These are phyloP conservation scores for Fraxinus xanthoxyloides DNA, from an alignment of 305 asterid species.

Conservation along the genomic window DNA sequence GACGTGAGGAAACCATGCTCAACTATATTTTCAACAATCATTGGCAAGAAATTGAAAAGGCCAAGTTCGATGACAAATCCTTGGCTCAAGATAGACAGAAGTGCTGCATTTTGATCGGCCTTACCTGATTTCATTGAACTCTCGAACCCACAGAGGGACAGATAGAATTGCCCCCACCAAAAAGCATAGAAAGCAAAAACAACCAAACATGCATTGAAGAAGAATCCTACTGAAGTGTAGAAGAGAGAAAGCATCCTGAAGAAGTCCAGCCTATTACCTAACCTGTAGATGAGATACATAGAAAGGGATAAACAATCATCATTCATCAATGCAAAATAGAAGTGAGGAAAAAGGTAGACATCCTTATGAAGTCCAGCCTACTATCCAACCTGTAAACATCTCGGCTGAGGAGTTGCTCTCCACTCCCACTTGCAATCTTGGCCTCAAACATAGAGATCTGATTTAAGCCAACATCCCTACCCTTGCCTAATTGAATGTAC, in stretches of 20 bases:
- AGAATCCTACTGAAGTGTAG: not conserved
- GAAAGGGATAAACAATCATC: slow-evolving; percentile 46
- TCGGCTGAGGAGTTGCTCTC: slow-evolving; percentile 84
- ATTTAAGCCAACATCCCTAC: slow-evolving; percentile 90
- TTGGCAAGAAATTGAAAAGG: slow-evolving; percentile 77
- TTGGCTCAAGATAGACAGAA: slow-evolving; percentile 85
- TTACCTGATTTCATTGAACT: slow-evolving; percentile 40
- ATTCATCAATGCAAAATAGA: slow-evolving; percentile 81
- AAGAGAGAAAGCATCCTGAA: not conserved
- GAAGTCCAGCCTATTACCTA: not conserved
- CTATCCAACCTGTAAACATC: slow-evolving; percentile 93
- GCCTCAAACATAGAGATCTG: slow-evolving; percentile 91
- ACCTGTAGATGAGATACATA: not conserved
- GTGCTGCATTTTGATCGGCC: slow-evolving; percentile 58
- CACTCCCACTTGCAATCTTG: slow-evolving; percentile 90
- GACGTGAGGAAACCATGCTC: slow-evolving; percentile 85
- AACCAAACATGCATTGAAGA: not conserved
- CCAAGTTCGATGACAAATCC: slow-evolving; percentile 86
- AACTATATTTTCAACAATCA: slow-evolving; percentile 82
- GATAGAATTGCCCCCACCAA: slow-evolving; percentile 85
- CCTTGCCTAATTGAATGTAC: slow-evolving; percentile 94
- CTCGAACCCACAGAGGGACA: slow-evolving; percentile 86
- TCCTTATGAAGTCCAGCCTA: slow-evolving; percentile 82
- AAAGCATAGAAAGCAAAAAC: slow-evolving; percentile 76
- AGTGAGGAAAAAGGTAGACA: slow-evolving; percentile 82